Evolutionary conservation across 371 early-diverging fungal genomes (phyloP).

Genomic region (Saksenaea oblongispora): DNA sequence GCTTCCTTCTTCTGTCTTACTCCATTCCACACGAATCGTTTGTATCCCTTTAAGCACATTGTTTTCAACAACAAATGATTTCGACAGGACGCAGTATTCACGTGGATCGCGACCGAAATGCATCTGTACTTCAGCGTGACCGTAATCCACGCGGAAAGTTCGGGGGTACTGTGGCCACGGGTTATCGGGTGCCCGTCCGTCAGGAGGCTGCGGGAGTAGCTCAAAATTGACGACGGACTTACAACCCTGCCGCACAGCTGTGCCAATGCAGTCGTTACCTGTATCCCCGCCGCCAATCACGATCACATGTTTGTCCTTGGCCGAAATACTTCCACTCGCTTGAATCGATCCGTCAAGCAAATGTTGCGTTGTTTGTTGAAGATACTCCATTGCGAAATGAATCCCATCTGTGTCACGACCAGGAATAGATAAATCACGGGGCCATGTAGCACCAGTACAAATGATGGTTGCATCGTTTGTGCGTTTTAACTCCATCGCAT

Average conservation of each 20-base stretch:
- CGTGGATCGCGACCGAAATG: constrained; percentile 93
- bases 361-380: constrained; percentile 86
- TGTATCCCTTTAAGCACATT: constrained; percentile 88
- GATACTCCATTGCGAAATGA: constrained; percentile 97
- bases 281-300: constrained; percentile 99
- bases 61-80: constrained; percentile 85
- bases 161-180: constrained; percentile 97
- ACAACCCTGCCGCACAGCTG: constrained; percentile 92
- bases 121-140: constrained; percentile 89
- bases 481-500: constrained; percentile 61
- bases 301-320: constrained; percentile 91
- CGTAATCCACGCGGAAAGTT: constrained; percentile 94
- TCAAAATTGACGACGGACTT: constrained; percentile 94
- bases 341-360: constrained; percentile 75
- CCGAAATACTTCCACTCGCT: constrained; percentile 77
- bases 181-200: constrained; percentile 80
- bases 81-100: constrained; percentile 90
- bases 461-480: constrained; percentile 84
- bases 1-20: constrained; percentile 70
- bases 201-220: constrained; percentile 89
- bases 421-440: constrained; percentile 89
- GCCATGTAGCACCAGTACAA: constrained; percentile 97
- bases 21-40: constrained; percentile 95
- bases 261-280: constrained; percentile 95
- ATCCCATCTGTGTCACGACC: constrained; percentile 87